A percentile compares a stretch with the other conserved stretches of the same genome.
Evolutionary conservation across 805 yeast genomes (phyloP).

Genomic region (Metschnikowia sp.): DNA sequence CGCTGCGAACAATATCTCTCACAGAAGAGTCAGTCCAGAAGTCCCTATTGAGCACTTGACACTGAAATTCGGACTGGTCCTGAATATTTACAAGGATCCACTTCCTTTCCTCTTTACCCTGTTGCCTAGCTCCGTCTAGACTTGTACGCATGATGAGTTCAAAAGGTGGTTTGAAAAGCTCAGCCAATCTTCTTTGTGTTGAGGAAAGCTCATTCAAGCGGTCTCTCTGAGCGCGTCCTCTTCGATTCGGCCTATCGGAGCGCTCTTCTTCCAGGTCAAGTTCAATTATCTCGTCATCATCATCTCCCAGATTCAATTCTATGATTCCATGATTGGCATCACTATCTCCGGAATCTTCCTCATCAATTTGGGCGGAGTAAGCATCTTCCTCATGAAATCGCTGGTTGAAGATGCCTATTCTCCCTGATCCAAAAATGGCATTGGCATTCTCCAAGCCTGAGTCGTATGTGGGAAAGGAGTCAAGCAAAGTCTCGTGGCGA

Average conservation of each 20-base stretch:
- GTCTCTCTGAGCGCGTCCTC: conserved; percentile 8
- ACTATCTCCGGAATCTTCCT: conserved; percentile 23
- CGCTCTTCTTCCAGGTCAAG: conserved; percentile 30
- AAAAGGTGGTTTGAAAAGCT: conserved; percentile 88
- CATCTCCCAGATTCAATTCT: conserved; percentile 31
- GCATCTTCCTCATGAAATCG: conserved; percentile 40
- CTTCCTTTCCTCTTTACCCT: conserved; percentile 61
- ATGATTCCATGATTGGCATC: conserved; percentile 10
- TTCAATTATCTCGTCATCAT: conserved; percentile 30
- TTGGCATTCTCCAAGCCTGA: conserved; percentile 22
- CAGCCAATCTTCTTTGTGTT: conserved; percentile 69
- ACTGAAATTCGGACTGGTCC: conserved; percentile 77
- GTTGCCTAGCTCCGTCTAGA: conserved; percentile 68
- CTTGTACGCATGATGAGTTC: conserved; percentile 70
- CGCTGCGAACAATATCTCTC: conserved; percentile 58
- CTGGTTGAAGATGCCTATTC: conserved; percentile 60
- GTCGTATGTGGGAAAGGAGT: conserved; percentile 23
- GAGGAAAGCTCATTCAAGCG: conserved; percentile 38
- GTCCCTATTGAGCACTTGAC: conserved; percentile 90
- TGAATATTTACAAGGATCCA: conserved; percentile 91
- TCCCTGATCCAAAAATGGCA: conserved; percentile 48
- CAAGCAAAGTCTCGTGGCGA: conserved; percentile 73
- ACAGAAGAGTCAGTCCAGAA: conserved; percentile 76
- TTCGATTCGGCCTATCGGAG: conserved; percentile 8
- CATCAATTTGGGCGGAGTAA: conserved; percentile 21